Base-by-base conservation (phyloP, 495 filamentous ascomycete genomes). In the Xylona heveae region DNA sequence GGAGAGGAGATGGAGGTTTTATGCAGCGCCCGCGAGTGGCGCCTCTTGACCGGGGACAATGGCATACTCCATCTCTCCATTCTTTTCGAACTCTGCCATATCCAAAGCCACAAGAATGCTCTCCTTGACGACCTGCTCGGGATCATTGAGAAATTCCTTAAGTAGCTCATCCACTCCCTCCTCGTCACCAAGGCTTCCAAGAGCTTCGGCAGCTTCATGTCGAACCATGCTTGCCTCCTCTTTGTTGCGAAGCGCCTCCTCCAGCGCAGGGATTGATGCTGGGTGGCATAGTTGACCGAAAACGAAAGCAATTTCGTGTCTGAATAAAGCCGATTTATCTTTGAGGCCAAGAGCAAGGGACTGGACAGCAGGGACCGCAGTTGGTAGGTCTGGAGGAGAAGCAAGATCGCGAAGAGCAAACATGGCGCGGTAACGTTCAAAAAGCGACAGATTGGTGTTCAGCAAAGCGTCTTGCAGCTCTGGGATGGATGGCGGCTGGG, bases 71-170 rank as follows among this genome's bases (percentile, higher is more conserved):
- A 68, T 54, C 53, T 90, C 66, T 12, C 77, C 77, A 45, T 67
- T 80, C 63, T 77, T 83, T 63, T 99, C 88, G 47, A 76, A 93
- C 49, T 91, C 83, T 2, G 82, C 88, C 90, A 99, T 99, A 49
- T 99, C 88, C 34, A 99, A 55, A 13, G 88, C 88, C 30, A 99
- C 88, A 41, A 93, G 65, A 19, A 92, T 72, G 47, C 84, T 94
- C 44, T 99, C 88, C 31, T 83, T 66, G 22, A 99, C 88, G 2
- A 99, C 82, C 42, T 78, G 67, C 52, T 94, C 88, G 24, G 75
- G 68, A 50, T 95, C 90, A 42, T 91, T 61, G 30, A 92, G 53
- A 55, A 92, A 95, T 39, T 61, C 64, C 55, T 69, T 77, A 51
- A 99, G 46, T 3, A 69, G 74, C 32, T 78, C 73, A 45, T 92